Base-by-base conservation (phyloP, 169 alveolate species). In the Plasmodium yoelii region DNA sequence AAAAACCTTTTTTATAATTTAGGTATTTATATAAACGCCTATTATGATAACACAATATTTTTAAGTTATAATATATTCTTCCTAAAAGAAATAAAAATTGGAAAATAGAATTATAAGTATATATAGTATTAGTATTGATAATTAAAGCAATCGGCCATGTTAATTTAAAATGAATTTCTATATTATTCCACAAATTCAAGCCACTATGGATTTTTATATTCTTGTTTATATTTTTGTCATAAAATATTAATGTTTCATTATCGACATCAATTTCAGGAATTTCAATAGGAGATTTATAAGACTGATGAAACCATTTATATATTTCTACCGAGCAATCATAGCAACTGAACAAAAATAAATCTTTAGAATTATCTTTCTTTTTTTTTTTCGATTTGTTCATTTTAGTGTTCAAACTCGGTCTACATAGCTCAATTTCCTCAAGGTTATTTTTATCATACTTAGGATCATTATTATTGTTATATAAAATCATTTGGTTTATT, bases 131-230 rank as follows among this genome's bases (percentile, higher is more conserved):
- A 8, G 87, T 86, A 60, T 86, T 86, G 15, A 86, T 86, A 47
- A 86, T 86, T 28, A 86, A 73, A 10, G 91, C 91, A 24, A 86
- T 86, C 5, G 91, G 91, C 91, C 91, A 86, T 0, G 91, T 86
- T 7, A 86, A 74, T 46, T 86, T 86, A 72, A 86, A 86, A 49
- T 86, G 63, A 9, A 86, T 86, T 72, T 86, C 91, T 9, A 86
- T 47, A 39, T 86, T 86, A 71, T 86, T 86, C 91, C 91, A 86
- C 44, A 70, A 59, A 39, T 86, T 86, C 51, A 86, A 55, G 7
- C 91, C 91, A 61, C 91, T 86, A 60, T 86, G 91, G 8, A 86
- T 86, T 86, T 71, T 72, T 86, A 86, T 71, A 72, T 86, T 86
- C 47, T 86, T 86, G 59, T 86, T 69, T 70, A 86, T 71, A 53